These are phyloP conservation scores for Aureobasidium melanogenum DNA, from an alignment of 2,329 filamentous ascomycete species.

Conservation along the genomic window DNA sequence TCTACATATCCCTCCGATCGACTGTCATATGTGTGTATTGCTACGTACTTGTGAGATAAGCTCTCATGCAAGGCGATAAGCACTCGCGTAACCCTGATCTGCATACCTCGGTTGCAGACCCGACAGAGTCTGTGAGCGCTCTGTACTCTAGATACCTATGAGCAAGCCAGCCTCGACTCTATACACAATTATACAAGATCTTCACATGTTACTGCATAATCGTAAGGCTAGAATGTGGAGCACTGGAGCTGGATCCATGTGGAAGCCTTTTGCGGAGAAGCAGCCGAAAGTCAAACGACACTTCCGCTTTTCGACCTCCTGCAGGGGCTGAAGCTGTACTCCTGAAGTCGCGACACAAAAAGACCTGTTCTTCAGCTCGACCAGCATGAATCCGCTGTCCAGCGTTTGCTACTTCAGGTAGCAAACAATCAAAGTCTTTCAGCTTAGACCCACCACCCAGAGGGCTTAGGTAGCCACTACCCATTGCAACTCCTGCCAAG, in stretches of 20 bases:
- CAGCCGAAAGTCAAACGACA: conserved; percentile 4
- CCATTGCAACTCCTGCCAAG: conserved; percentile 1
- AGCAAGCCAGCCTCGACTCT: background rate
- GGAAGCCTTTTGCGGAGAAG: background rate
- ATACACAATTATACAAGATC: background rate
- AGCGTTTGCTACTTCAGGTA: background rate
- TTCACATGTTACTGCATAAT: background rate
- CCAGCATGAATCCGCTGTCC: background rate
- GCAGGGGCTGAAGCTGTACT: background rate
- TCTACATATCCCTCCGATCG: background rate
- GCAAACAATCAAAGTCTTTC: background rate
- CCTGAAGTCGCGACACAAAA: background rate
- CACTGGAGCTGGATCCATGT: background rate
- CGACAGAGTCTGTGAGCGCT: background rate
- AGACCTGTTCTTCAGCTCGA: background rate
- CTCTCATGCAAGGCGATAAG: conserved; percentile 1
- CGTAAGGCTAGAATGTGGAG: background rate
- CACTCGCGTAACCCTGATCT: background rate
- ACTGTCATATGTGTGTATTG: background rate
- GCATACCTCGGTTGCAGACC: background rate
- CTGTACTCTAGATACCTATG: too few species aligned
- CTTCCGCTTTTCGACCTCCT: background rate
- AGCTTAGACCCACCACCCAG: background rate
- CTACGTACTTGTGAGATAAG: conserved; percentile 2
- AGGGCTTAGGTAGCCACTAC: background rate